These are phyloP conservation scores for Colletotrichum incanum DNA, from an alignment of 2,329 filamentous ascomycete genomes.

Conservation along the genomic window DNA sequence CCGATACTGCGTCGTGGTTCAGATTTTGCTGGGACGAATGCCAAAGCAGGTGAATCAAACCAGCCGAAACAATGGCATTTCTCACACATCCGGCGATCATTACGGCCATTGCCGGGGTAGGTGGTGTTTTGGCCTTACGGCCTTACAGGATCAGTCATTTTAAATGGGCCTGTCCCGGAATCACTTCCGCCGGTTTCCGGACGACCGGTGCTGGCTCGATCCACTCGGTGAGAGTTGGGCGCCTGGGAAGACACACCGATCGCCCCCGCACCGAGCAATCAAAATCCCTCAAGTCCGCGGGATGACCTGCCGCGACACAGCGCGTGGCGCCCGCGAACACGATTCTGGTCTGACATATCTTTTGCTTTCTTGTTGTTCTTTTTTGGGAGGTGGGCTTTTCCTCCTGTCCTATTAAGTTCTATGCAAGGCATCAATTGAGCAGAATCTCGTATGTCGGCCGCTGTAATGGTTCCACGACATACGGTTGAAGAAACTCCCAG, in stretches of 20 bases:
- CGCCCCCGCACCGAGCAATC: conserved; percentile 15
- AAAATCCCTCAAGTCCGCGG: conserved; percentile 3
- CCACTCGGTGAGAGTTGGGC: conserved; percentile 34
- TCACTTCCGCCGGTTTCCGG: conserved; percentile 38
- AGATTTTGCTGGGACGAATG: conserved; percentile 9
- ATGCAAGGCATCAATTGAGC: background rate
- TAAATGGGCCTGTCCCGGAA: conserved; percentile 26
- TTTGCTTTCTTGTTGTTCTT: background rate
- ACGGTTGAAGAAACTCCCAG: conserved; percentile 8
- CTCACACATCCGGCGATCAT: conserved; percentile 33
- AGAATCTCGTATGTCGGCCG: background rate
- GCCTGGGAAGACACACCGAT: conserved; percentile 14
- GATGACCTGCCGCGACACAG: background rate
- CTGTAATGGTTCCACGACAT: conserved; percentile 12
- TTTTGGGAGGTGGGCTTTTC: background rate
- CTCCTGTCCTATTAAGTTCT: no score
- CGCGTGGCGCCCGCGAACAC: background rate
- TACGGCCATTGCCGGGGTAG: conserved; percentile 14
- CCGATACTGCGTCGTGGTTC: conserved; percentile 17
- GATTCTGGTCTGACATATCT: background rate
- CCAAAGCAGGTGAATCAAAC: conserved; percentile 36
- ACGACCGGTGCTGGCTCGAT: conserved; percentile 30
- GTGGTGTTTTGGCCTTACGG: conserved; percentile 25
- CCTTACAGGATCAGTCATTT: background rate
- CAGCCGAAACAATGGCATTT: conserved; percentile 39